Conservation (phyloP, 225 moss, liverwort and hornwort genomes). For the Bryum argenteum region DNA sequence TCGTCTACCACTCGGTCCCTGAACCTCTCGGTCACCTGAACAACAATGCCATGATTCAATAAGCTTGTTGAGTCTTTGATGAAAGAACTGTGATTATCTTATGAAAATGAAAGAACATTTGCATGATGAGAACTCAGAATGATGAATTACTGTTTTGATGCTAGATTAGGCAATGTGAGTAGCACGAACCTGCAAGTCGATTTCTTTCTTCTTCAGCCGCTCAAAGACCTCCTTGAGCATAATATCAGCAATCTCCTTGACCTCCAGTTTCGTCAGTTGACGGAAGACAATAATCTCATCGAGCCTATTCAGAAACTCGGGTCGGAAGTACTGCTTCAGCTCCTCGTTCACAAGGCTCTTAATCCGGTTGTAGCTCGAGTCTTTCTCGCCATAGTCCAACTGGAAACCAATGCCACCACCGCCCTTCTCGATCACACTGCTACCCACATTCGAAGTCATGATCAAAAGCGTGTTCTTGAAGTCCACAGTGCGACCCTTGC, state of each 20-base stretch:
- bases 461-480: conserved; percentile 97
- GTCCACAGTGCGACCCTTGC: conserved; percentile 94
- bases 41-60: neutral
- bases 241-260: conserved; percentile 96
- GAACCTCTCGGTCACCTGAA: conserved; percentile 81
- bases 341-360: conserved; percentile 98
- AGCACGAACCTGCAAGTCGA: conserved; percentile 76
- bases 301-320: conserved; percentile 87
- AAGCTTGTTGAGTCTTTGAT: neutral
- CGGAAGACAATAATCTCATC: conserved; percentile 98
- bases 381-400: conserved; percentile 95
- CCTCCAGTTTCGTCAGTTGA: conserved; percentile 89
- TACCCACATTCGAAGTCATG: conserved; percentile 97
- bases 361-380: conserved; percentile 95
- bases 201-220: conserved; percentile 95
- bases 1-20: conserved; percentile 95
- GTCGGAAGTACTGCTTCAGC: conserved; percentile 94
- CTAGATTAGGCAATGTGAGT: no score
- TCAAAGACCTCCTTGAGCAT: conserved; percentile 99
- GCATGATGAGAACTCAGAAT: no score
- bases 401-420: conserved; percentile 99
- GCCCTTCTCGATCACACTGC: conserved; percentile 96
- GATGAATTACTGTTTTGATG: no score
- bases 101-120: no score
- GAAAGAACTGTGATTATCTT: no score